Evolutionary conservation across 1,139 yeast species (phyloP), one percentile per base, ranked within the genome.

Genomic region (Hyphopichia fennica): DNA sequence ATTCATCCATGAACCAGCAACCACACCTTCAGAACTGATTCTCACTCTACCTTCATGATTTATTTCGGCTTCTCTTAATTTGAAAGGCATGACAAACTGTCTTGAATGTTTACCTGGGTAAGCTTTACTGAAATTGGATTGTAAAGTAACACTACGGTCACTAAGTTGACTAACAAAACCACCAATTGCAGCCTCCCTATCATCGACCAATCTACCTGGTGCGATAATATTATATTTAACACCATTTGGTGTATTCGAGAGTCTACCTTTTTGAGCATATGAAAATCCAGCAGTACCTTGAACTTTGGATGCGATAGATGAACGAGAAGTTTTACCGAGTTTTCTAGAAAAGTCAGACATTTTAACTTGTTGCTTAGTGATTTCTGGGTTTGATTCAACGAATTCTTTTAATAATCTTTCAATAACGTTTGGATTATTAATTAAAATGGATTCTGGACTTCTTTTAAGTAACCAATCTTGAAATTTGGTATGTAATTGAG

Each of bases 221-320:
- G 81, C 83, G 30, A 84, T 70, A 43, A 71, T 69, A 29, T 80
- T 79, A 44, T 79, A 72, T 42, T 75, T 69, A 32, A 84, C 67
- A 38, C 96, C 96, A 51, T 84, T 79, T 27, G 96, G 95, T 2
- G 90, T 76, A 63, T 84, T 87, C 48, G 73, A 60, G 38, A 88
- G 69, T 59, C 90, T 77, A 7, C 96, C 96, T 49, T 77, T 78
- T 51, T 85, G 76, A 39, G 75, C 75, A 56, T 88, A 89, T 2
- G 88, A 77, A 45, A 86, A 71, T 13, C 95, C 95, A 36, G 84
- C 95, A 10, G 85, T 80, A 33, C 89, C 93, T 45, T 83, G 77
- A 37, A 80, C 60, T 41, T 59, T 62, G 33, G 53, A 41, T 13
- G 50, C 40, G n/a, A 44, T 44, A 16, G 39, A 42, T 23, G 48